These are phyloP conservation scores for Nematocida sp. DNA, from an alignment of 371 early-diverging fungal genomes.

Conservation along the genomic window DNA sequence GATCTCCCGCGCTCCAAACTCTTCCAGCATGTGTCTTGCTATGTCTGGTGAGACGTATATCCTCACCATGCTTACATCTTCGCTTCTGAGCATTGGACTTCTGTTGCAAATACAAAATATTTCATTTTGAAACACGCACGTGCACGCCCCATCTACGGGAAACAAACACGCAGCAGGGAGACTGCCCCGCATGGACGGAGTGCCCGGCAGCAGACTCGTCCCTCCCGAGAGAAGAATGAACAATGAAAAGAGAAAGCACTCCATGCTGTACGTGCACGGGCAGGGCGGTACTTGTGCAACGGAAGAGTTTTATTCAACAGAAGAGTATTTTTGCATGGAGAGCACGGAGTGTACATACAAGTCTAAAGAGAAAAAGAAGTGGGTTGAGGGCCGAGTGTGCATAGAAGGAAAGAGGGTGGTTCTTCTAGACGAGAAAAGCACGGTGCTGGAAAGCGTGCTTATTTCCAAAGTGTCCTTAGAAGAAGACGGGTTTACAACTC, in stretches of 20 bases:
- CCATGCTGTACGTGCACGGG: too few relatives aligned
- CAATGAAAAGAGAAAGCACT: not conserved
- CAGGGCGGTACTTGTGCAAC: too few relatives aligned
- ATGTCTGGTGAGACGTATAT: constrained; percentile 62
- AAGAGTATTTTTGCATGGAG: not conserved
- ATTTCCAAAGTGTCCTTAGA: too few relatives aligned
- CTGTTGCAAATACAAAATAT: not conserved
- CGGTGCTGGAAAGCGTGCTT: not conserved
- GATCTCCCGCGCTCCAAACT: constrained; percentile 55
- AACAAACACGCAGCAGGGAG: not conserved
- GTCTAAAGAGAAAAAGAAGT: not conserved
- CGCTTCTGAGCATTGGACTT: constrained; percentile 60
- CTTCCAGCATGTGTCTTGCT: constrained; percentile 52
- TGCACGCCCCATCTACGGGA: not conserved
- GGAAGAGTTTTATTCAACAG: too few relatives aligned
- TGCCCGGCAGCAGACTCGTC: too few relatives aligned
- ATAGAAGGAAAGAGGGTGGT: not conserved
- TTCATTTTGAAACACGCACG: not conserved
- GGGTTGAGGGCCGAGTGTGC: constrained; percentile 9
- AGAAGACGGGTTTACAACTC: too few relatives aligned
- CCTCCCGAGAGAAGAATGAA: too few relatives aligned
- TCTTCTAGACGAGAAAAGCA: constrained; percentile 4
- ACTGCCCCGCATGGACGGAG: too few relatives aligned
- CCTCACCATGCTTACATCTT: constrained; percentile 56
- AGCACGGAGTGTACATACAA: not conserved